A percentile compares a stretch with the other conserved stretches of the same genome.
Conservation (phyloP, 2,329 filamentous ascomycete species). For the Diplocarpon rosae region DNA sequence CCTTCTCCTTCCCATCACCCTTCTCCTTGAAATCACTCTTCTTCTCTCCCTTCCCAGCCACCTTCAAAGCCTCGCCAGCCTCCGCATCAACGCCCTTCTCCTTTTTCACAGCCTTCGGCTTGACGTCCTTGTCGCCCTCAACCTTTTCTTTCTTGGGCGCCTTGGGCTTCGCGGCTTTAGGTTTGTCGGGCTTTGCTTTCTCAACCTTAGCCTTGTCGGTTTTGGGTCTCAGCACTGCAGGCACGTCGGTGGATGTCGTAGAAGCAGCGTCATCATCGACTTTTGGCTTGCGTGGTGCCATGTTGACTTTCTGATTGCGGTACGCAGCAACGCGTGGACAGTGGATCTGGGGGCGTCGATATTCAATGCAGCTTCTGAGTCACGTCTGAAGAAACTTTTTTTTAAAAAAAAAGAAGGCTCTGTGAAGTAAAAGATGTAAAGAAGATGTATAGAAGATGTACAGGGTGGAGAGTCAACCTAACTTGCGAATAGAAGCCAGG, state of each 20-base stretch:
- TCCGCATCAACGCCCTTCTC: conserved; percentile 1
- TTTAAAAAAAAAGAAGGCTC: no score
- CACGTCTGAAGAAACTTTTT: no score
- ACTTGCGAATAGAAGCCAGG: neutral
- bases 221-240: conserved; percentile 13
- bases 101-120: neutral
- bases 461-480: no score
- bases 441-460: no score
- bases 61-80: conserved; percentile 2
- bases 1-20: conserved; percentile 23
- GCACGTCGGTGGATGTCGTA: conserved; percentile 6
- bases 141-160: conserved; percentile 8
- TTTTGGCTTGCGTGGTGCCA: conserved; percentile 18
- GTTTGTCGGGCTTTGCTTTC: conserved; percentile 12
- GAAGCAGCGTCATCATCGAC: conserved; percentile 8
- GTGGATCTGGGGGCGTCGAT: no score
- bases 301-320: no score
- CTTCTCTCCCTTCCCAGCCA: neutral
- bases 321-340: no score
- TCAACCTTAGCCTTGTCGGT: conserved; percentile 16
- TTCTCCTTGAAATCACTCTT: neutral
- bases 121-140: conserved; percentile 1
- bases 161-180: conserved; percentile 9
- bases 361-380: no score
- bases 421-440: no score